Evolutionary conservation across 345 rosid genomes (phyloP), one percentile per base, ranked within the genome.

Genomic region (Aurinia saxatilis): DNA sequence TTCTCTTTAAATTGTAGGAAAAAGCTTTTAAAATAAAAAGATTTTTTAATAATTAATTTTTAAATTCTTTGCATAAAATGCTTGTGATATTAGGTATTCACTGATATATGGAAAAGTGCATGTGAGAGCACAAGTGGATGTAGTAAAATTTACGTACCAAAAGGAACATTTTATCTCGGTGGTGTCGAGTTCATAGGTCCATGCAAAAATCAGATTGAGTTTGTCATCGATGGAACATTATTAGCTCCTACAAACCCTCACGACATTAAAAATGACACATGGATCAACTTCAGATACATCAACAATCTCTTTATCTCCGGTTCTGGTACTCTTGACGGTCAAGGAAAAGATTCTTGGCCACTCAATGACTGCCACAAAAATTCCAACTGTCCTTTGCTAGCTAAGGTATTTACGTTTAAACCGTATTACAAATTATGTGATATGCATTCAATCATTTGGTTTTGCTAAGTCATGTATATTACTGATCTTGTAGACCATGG

Each of bases 331-430:
- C 73, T 68, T 7, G 67, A 68, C 12, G 73, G 73, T 1, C 73
- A 68, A 60, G 67, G 73, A 0, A 27, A 52, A n/a, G 47, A 60
- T 0, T 60, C 73, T 25, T 68, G 73, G 73, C 41, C 49, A 10
- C 55, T 69, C 42, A 69, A 69, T 53, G 73, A 69, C 27, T 69
- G 73, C 27, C 35, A 29, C 62, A 69, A 61, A 53, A 69, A 69
- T 12, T 1, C 34, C 6, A 60, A 46, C 1, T 69, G 67, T 40
- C 59, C 59, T 53, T 51, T 27, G 45, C 62, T 69, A 35, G 55
- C 73, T 16, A 69, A 44, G 73, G 73, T 69, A 69, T 17, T 44
- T 44, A n/a, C 7, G 8, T 18, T 18, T 33, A 58, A 42, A 30
- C 0, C 1, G 5, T 8, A 58, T 1, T 11, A 57, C 6, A 25